phyloP scores from a whole-genome alignment of 192 early-diverging fungal genomes.

The Funneliformis geosporum region DNA sequence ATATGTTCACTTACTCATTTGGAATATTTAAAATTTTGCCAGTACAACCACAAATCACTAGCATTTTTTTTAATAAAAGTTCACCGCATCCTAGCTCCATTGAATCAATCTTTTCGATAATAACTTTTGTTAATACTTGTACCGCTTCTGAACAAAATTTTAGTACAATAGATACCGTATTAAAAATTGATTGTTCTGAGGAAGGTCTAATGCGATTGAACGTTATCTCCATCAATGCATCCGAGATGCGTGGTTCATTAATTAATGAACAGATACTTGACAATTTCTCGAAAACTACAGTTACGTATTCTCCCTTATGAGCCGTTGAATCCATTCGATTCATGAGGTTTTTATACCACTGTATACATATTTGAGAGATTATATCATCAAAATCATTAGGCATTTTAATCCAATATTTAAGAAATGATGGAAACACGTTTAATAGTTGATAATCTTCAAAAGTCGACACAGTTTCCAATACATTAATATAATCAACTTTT shows the following conservation, averaged over 20 bases:
- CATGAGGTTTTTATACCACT: not conserved
- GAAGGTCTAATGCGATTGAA: not conserved
- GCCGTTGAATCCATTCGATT: not conserved
- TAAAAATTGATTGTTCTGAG: not conserved
- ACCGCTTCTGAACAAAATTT: not conserved
- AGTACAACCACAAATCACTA: not conserved
- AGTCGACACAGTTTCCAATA: too few relatives aligned
- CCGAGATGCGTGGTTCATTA: not conserved
- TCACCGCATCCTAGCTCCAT: not conserved
- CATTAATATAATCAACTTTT: too few relatives aligned
- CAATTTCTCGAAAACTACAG: not conserved
- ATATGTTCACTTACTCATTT: not conserved
- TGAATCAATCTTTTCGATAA: not conserved
- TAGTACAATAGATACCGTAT: not conserved
- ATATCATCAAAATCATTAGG: not conserved
- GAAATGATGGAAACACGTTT: not conserved
- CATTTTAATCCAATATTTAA: not conserved
- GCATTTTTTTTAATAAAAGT: not conserved
- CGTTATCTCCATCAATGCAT: not conserved
- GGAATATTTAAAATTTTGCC: not conserved
- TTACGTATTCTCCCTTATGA: not conserved
- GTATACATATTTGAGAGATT: not conserved
- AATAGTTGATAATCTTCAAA: not conserved
- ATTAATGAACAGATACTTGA: not conserved
- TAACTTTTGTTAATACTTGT: not conserved